Evolutionary conservation across 2,329 filamentous ascomycete genomes (phyloP), one percentile per base, ranked within the genome.

Genomic region (Aureobasidium sp.): DNA sequence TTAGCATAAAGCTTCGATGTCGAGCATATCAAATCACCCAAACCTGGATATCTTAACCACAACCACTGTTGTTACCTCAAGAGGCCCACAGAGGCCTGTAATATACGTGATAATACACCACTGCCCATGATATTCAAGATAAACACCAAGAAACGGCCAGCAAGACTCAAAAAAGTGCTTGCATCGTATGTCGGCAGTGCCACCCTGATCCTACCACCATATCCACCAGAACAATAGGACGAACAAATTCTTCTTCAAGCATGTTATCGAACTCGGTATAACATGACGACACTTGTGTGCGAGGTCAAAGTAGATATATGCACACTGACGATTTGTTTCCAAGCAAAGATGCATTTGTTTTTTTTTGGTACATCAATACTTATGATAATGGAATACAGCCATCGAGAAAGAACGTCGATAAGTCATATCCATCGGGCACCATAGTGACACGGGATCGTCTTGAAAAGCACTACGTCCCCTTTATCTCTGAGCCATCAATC

Each of bases 81-180:
- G n/a, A 17, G 3, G 6, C 14, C 6, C 1, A 48, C 1, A 1
- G 11, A 9, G 31, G 0, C 12, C 8, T 29, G 2, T 4, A 0
- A 2, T 4, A 7, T 17, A 29, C 22, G 1, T 9, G 0, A 3
- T 3, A 3, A 1, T 9, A 17, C 29, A 1, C 3, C 2, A 29
- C 2, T 4, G 17, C 9, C 17, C 7, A 15, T 29, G 1, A 9
- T 15, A 1, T 17, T 2, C 25, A 3, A 9, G 12, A 48, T 15
- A 4, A 8, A 48, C 5, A 4, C 45, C 5, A 17, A 31, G 9
- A 1, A 29, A 25, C 12, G 29, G 6, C 14, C 6, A 17, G 14
- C 17, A 15, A 47, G 29, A 3, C 6, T 1, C 25, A 29, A 48
- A 48, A 31, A 29, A 2, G 17, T 31, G 6, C 8, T 14, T 5